These are phyloP conservation scores for Backusella morwellensis DNA, from an alignment of 192 early-diverging fungal genomes.

Conservation along the genomic window DNA sequence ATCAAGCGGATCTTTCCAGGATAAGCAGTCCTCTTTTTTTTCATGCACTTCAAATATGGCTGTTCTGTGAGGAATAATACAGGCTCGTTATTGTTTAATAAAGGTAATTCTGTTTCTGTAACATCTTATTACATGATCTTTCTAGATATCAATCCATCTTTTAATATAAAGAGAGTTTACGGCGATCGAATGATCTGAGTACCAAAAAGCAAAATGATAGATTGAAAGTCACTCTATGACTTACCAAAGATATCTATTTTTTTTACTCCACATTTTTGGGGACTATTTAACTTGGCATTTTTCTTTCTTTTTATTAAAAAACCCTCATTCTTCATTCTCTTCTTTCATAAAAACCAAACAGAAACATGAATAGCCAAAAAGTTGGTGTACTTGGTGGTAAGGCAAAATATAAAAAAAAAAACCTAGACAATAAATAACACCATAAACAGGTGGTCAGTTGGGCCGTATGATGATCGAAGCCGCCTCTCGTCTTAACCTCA, in stretches of 20 bases:
- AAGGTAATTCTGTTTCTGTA: too few species aligned
- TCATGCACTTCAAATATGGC: too few species aligned
- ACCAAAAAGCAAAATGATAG: background rate
- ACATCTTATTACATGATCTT: too few species aligned
- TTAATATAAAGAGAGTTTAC: background rate
- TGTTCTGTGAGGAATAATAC: too few species aligned
- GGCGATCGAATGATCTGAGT: background rate
- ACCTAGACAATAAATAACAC: too few species aligned
- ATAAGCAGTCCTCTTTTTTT: too few species aligned
- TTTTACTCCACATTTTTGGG: background rate
- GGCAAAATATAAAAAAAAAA: background rate
- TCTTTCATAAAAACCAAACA: background rate
- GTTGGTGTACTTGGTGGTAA: constrained; percentile 58
- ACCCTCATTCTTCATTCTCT: background rate
- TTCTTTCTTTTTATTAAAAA: background rate
- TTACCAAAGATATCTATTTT: background rate
- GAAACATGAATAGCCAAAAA: constrained; percentile 45
- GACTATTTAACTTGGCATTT: background rate
- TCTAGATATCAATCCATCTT: too few species aligned
- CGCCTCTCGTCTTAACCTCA: constrained; percentile 86
- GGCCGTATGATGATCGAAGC: constrained; percentile 98
- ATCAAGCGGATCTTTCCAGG: too few species aligned
- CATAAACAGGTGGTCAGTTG: constrained; percentile 81
- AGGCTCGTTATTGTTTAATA: too few species aligned
- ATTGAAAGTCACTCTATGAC: constrained; percentile 10